These are phyloP conservation scores for Picea abies DNA, from an alignment of 83 land plant species.

Conservation along the genomic window DNA sequence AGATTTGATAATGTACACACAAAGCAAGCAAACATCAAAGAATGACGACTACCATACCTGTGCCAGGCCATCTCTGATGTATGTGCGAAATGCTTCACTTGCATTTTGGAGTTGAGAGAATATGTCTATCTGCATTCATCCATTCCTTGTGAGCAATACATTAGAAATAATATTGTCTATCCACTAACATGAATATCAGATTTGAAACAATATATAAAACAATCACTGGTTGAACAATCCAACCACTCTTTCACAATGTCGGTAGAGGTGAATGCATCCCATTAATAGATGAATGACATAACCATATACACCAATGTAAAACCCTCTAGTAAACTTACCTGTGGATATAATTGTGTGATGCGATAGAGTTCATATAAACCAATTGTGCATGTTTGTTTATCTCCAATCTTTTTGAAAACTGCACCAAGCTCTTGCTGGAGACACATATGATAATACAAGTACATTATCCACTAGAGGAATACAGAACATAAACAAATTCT, in stretches of 20 bases:
- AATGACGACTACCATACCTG: slow-evolving; percentile 51
- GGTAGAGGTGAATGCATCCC: neutral
- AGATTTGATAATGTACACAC: neutral
- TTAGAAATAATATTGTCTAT: neutral
- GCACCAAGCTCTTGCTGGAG: slow-evolving; percentile 98
- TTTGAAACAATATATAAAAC: no score
- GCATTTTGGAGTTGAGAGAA: slow-evolving; percentile 99
- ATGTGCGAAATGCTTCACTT: slow-evolving; percentile 97
- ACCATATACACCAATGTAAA: no score
- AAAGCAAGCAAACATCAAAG: neutral
- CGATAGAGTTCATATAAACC: slow-evolving; percentile 97
- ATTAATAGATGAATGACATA: neutral
- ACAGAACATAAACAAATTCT: neutral
- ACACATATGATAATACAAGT: neutral
- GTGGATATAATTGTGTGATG: slow-evolving; percentile 96
- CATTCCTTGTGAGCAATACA: neutral
- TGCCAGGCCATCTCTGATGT: slow-evolving; percentile 94
- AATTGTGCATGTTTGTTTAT: slow-evolving; percentile 97
- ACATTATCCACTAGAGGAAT: neutral
- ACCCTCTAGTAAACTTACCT: slow-evolving; percentile 42
- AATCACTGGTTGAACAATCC: neutral
- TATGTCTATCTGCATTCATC: slow-evolving; percentile 85
- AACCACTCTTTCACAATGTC: neutral
- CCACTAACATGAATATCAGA: neutral
- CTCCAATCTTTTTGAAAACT: slow-evolving; percentile 99